Evolutionary conservation across 2,329 filamentous ascomycete species (phyloP).

Genomic region (Pseudogymnoascus sp.): DNA sequence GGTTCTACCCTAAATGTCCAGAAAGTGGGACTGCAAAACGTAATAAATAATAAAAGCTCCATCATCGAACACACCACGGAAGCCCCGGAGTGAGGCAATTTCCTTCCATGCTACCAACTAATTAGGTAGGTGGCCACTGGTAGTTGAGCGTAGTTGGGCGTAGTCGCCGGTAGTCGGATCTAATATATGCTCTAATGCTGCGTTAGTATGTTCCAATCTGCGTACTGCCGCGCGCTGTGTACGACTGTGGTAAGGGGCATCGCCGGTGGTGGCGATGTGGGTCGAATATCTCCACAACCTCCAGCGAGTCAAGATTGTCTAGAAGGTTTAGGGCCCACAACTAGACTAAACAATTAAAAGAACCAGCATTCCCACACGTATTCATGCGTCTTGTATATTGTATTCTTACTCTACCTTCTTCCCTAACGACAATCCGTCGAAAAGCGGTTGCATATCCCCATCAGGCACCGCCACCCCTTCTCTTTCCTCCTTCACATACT

Average conservation of each 20-base stretch:
- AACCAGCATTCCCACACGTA: conserved; percentile 1
- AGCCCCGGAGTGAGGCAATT: conserved; percentile 3
- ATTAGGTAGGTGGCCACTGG: neutral
- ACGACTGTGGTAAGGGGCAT: neutral
- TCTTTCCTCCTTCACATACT: neutral
- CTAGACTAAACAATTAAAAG: neutral
- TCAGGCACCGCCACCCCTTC: neutral
- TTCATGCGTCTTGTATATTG: neutral
- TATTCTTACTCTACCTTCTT: neutral
- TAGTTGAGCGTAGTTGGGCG: no score
- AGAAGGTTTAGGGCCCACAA: conserved; percentile 5
- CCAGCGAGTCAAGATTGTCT: conserved; percentile 7
- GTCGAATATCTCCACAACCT: conserved; percentile 1
- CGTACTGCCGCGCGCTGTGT: neutral
- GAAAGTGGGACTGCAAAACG: conserved; percentile 3
- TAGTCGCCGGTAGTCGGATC: neutral
- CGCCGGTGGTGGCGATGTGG: conserved; percentile 8
- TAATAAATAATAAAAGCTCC: neutral
- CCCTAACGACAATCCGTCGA: neutral
- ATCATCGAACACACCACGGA: conserved; percentile 1
- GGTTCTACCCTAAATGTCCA: neutral
- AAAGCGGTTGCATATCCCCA: neutral
- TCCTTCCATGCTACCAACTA: conserved; percentile 1
- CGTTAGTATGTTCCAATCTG: neutral
- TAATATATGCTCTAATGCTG: neutral